Conservation (phyloP, 2,329 filamentous ascomycete species). For the Penicillium sp. region DNA sequence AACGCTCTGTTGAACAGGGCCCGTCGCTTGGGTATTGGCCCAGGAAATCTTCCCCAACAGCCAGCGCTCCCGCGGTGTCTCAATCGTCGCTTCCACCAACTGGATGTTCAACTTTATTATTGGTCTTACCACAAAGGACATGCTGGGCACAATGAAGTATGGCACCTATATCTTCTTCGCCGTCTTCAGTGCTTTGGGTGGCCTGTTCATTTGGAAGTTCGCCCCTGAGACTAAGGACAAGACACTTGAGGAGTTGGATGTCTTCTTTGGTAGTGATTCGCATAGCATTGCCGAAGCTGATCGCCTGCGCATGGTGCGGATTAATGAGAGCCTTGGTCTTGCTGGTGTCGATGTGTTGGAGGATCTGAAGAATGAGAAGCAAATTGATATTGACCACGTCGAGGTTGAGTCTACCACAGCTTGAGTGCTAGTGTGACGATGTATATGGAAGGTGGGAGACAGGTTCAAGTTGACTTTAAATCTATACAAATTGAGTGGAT, state of each 20-base stretch:
- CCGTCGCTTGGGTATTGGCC: constrained; percentile 54
- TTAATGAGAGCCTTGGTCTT: constrained; percentile 68
- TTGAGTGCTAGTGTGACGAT: neutral
- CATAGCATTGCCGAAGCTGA: constrained; percentile 37
- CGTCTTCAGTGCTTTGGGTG: constrained; percentile 37
- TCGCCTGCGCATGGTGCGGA: constrained; percentile 67
- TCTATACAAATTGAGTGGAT: no score
- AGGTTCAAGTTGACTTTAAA: no score
- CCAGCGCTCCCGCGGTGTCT: constrained; percentile 28
- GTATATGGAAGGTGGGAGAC: neutral
- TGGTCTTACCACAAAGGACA: constrained; percentile 32
- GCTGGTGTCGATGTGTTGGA: constrained; percentile 29
- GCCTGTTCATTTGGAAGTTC: constrained; percentile 37
- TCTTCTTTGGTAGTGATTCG: constrained; percentile 40
- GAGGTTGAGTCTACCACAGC: constrained; percentile 8
- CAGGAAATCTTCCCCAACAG: constrained; percentile 35
- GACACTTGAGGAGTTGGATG: constrained; percentile 59
- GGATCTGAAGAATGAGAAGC: constrained; percentile 25
- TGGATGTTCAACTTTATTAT: constrained; percentile 37
- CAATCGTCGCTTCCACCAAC: constrained; percentile 30
- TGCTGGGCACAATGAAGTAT: constrained; percentile 28
- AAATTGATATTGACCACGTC: constrained; percentile 15
- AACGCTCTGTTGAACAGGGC: constrained; percentile 15
- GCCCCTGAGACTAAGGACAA: constrained; percentile 51
- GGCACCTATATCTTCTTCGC: constrained; percentile 47